These are phyloP conservation scores for Zoysia pacifica DNA, from an alignment of 176 grass and related monocot species.

Conservation along the genomic window DNA sequence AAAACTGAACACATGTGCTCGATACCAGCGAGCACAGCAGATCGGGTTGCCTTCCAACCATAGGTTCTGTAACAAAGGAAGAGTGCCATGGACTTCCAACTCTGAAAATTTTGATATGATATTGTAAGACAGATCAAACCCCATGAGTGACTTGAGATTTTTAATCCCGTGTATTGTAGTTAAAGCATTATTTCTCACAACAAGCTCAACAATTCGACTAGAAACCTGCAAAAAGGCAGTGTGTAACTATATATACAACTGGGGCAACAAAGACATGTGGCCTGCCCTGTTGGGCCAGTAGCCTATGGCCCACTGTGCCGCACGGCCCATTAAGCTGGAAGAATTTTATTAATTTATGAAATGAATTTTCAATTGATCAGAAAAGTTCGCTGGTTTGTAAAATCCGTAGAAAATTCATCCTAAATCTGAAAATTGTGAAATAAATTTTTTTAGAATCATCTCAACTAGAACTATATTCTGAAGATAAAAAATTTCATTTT, in stretches of 20 bases:
- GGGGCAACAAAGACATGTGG: background rate
- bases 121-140: constrained; percentile 93
- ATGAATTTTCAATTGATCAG: too few relatives aligned
- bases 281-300: constrained; percentile 12
- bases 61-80: constrained; percentile 68
- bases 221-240: constrained; percentile 65
- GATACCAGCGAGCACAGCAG: constrained; percentile 91
- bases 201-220: constrained; percentile 72
- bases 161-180: constrained; percentile 76
- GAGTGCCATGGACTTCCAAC: constrained; percentile 71
- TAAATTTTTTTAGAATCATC: too few relatives aligned
- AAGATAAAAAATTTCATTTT: too few relatives aligned
- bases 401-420: too few relatives aligned
- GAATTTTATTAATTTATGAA: too few relatives aligned
- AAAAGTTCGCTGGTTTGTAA: too few relatives aligned
- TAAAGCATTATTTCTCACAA: constrained; percentile 90
- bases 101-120: constrained; percentile 93
- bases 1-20: constrained; percentile 88
- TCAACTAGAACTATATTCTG: too few relatives aligned
- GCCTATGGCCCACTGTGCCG: too few relatives aligned
- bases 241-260: constrained; percentile 32
- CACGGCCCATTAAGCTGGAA: too few relatives aligned
- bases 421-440: too few relatives aligned
- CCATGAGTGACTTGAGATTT: constrained; percentile 81
- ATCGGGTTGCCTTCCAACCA: constrained; percentile 98